These are phyloP conservation scores for Sarocladiaceae sp. DNA, from an alignment of 2,329 filamentous ascomycete species.

Conservation along the genomic window DNA sequence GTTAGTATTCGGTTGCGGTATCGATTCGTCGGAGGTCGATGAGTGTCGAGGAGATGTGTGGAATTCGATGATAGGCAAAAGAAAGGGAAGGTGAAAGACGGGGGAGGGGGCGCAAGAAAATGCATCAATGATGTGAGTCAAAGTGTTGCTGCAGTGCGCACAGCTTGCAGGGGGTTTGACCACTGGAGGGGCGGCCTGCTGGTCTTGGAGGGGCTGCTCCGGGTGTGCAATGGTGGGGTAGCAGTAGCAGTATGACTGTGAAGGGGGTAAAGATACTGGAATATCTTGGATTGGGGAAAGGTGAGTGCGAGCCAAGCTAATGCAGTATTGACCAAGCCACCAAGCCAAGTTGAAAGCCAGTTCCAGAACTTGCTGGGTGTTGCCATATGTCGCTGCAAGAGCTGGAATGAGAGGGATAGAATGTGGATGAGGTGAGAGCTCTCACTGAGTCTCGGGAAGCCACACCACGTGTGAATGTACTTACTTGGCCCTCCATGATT, in stretches of 20 bases:
- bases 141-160: constrained; percentile 4
- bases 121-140: constrained; percentile 10
- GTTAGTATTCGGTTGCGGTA: constrained; percentile 12
- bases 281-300: background rate
- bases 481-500: constrained; percentile 30
- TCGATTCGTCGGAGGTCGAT: constrained; percentile 16
- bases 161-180: constrained; percentile 7
- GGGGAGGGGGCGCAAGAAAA: constrained; percentile 12
- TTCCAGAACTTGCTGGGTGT: constrained; percentile 7
- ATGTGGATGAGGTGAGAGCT: background rate
- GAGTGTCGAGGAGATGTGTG: constrained; percentile 11
- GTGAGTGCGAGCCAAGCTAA: background rate
- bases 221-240: constrained; percentile 12
- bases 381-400: background rate
- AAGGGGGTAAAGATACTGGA: constrained; percentile 3
- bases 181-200: constrained; percentile 1
- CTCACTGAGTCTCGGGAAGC: background rate
- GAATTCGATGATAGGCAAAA: background rate
- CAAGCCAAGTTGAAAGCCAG: background rate
- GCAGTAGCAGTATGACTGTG: constrained; percentile 9
- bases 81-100: constrained; percentile 9
- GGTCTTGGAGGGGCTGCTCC: constrained; percentile 10
- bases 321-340: constrained; percentile 1
- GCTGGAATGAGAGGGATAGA: background rate
- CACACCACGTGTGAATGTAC: constrained; percentile 15